Evolutionary conservation across 78 protist genomes (phyloP).

Genomic region (Salpingoeca rosetta): DNA sequence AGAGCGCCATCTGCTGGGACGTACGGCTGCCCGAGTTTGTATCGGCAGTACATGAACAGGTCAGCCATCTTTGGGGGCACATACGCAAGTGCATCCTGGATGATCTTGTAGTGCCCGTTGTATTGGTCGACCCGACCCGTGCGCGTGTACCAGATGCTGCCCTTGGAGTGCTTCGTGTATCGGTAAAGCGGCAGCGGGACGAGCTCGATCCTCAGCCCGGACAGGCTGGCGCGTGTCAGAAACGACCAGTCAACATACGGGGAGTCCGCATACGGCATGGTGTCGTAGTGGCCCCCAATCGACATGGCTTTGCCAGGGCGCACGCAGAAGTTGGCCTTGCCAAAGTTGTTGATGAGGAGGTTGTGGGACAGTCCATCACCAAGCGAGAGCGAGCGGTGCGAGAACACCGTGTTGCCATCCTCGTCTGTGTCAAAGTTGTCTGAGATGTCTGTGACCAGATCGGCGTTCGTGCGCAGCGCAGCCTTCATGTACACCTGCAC

Average conservation of each 20-base stretch:
- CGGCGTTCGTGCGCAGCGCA: background rate
- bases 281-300: background rate
- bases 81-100: background rate
- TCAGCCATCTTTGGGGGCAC: background rate
- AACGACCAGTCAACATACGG: background rate
- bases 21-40: background rate
- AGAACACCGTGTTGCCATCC: background rate
- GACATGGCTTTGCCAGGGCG: background rate
- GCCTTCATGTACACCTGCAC: background rate
- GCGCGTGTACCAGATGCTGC: background rate
- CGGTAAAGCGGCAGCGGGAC: background rate
- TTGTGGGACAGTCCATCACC: background rate
- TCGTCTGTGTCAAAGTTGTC: background rate
- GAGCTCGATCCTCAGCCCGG: background rate
- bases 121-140: background rate
- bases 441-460: background rate
- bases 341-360: background rate
- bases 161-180: background rate
- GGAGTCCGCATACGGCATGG: background rate
- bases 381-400: background rate
- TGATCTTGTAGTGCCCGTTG: background rate
- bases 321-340: background rate
- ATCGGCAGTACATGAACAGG: background rate
- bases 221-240: background rate
- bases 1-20: background rate